A percentile compares a stretch with the other conserved stretches of the same genome.
Conservation (phyloP, 768 basidiomycete genomes). For the Xerocomellus intermedius region DNA sequence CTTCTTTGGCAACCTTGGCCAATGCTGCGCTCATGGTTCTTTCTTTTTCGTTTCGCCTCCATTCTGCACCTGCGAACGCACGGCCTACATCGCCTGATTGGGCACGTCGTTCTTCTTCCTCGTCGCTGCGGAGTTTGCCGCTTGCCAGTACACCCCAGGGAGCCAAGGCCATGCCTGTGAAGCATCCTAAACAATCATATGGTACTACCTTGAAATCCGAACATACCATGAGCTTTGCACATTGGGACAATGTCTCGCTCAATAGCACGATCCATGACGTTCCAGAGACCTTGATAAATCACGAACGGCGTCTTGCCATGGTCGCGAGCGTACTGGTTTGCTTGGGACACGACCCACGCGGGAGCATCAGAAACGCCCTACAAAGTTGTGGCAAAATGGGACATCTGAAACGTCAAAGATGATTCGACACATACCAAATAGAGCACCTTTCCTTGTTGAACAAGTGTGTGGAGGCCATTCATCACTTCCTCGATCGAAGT, state of each 20-base stretch:
- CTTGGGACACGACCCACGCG: conserved; percentile 40
- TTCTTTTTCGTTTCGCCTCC: conserved; percentile 37
- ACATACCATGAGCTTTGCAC: conserved; percentile 5
- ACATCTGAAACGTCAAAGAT: no score
- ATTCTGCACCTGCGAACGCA: conserved; percentile 13
- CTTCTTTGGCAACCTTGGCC: conserved; percentile 39
- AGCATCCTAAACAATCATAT: conserved; percentile 18
- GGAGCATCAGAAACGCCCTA: conserved; percentile 34
- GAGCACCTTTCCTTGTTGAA: conserved; percentile 38
- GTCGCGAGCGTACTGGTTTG: conserved; percentile 42
- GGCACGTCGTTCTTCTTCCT: conserved; percentile 28
- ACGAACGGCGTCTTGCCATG: conserved; percentile 45
- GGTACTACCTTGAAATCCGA: no score
- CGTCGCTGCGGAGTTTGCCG: conserved; percentile 30
- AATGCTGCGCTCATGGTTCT: conserved; percentile 34
- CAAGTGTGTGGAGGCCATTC: conserved; percentile 38
- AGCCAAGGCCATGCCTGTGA: conserved; percentile 29
- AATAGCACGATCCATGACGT: conserved; percentile 36
- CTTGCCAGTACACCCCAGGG: conserved; percentile 36
- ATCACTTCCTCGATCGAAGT: conserved; percentile 42
- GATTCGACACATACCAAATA: conserved; percentile 25
- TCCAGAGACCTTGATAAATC: conserved; percentile 43
- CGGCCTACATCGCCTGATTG: conserved; percentile 41
- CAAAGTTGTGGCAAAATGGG: neutral
- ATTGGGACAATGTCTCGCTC: conserved; percentile 45